Evolutionary conservation across 495 filamentous ascomycete species (phyloP), one percentile per base, ranked within the genome.

Genomic region (Umbilicaria muhlenbergii): DNA sequence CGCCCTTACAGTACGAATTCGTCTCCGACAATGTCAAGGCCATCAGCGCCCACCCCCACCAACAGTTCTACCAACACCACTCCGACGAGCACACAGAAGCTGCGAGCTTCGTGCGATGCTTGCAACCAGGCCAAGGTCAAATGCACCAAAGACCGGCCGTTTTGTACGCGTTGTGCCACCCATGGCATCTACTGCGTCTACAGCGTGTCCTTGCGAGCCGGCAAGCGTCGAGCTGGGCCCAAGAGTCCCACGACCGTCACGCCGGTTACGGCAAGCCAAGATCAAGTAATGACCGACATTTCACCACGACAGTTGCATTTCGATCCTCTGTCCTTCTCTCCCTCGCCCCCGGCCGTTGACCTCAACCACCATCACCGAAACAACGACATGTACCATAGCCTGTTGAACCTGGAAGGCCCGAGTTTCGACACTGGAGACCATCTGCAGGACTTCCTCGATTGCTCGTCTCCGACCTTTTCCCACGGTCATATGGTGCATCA

Each of bases 41-140:
- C 24, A 6, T 28, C 24, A 28, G 24, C 24, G 5, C 24, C 24
- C 24, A 28, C 24, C 24, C 24, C 24, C 5, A 8, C 24, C 4
- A 28, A 6, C 24, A 28, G 24, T 6, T 6, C 4, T 28, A 10
- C 24, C 5, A 6, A 5, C 8, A 10, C 24, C 24, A 5, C 24
- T 8, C 1, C 24, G 1, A 8, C 24, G 24, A 28, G 24, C 24
- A 28, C 24, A 28, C 43, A 37, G 43, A 45, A 45, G 18, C 35
- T 45, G 15, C 28, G 43, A 32, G 38, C 37, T 15, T 45, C 43
- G 11, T 45, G 43, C 43, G 43, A 45, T 32, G 37, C 43, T 13
- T 45, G 43, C 35, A 45, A 45, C 32, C 43, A 38, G 24, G 43
- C 43, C 35, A 45, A 45, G 34, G 43, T 45, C 34, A 45, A 45